Base-by-base conservation (phyloP, 108 stramenopile species). In the Pseudonitzschia multistriata region DNA sequence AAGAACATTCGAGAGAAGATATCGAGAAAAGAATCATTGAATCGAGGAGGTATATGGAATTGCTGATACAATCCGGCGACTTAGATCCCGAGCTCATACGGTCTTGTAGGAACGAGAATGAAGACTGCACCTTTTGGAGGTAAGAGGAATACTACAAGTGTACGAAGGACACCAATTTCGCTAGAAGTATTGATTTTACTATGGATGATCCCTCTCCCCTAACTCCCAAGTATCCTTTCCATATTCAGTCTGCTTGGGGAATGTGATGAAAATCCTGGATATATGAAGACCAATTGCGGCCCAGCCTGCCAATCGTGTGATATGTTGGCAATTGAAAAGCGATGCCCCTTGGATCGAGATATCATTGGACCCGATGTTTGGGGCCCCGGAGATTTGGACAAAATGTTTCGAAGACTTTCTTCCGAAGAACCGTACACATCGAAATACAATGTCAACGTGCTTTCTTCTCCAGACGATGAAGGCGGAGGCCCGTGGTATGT, bases 281-380 rank as follows among this genome's bases (percentile, higher is more conserved):
- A 74, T 66, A 84, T 87, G 86, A 72, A 63, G 37, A 54, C 30
- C 24, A 24, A 87, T 28, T 92, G 91, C 68, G 91, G 87, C 22
- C 91, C 91, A 2, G 86, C 83, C 1, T 92, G 91, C 62, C 64
- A 75, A 52, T 76, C 85, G 7, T 92, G 91, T 64, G 82, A 89
- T n/a, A 63, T 56, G 33, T 57, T 88, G 47, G 68, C 70, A 37
- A 68, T 86, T 57, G 65, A 84, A 21, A 33, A 56, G 22, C 78
- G 76, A 13, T 91, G 89, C 54, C 87, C 87, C 13, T 73, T 86
- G 25, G 80, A 83, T 63, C 36, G 28, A 14, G 53, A 52, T 29
- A 17, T 59, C 13, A 59, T 59, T 5, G 62, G 37, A 17, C 62
- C 50, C 1, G 69, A 70, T 65, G 64, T 62, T 42, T 76, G 75